Base-by-base conservation (phyloP, 2,329 filamentous ascomycete genomes). In the Orbilia javanica region DNA sequence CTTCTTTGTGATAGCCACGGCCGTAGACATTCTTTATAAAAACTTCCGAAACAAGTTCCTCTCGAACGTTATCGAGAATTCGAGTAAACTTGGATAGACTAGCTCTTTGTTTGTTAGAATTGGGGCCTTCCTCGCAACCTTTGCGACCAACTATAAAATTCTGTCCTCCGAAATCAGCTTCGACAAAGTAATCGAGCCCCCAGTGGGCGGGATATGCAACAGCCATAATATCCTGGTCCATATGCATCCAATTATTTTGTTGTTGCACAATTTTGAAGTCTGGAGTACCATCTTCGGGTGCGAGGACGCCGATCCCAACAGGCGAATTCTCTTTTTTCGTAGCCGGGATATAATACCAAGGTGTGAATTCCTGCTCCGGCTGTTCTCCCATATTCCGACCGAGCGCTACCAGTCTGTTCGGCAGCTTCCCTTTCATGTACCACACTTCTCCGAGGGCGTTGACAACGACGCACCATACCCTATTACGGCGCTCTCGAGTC, bases 391-490 rank as follows among this genome's bases (percentile, higher is more conserved):
- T 74, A 20, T 74, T 74, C 7, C 70, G 52, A 2, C 70, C 52
- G 15, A 63, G 66, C 10, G 18, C 25, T 1, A 60, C 3, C 6
- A 63, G 11, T 11, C 44, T 65, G 22, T 72, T 78, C 8, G 74
- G 74, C 39, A 78, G 22, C 13, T 66, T 78, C 11, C 74, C 74
- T 29, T 78, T 78, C 74, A 98, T 86, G 81, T 95, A 97, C 83
- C 91, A 98, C 0, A 97, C 86, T 83, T 99, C 96, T 0, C 96
- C 96, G 7, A 99, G 86, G 0, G 96, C 95, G 83, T 99, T 99
- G 65, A 99, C 85, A n/a, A 90, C 93, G 48, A 95, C 91, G n/a
- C 93, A 93, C 93, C 94, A 98, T 11, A 96, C 88, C 29, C 94
- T 90, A 11, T 89, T 88, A 62, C 90, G 86, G 3, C 88, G 86